A percentile compares a stretch with the other conserved stretches of the same genome.
phyloP scores from a whole-genome alignment of 1,139 yeast genomes.

The Hyphopichia wangnamkhiaoensis region DNA sequence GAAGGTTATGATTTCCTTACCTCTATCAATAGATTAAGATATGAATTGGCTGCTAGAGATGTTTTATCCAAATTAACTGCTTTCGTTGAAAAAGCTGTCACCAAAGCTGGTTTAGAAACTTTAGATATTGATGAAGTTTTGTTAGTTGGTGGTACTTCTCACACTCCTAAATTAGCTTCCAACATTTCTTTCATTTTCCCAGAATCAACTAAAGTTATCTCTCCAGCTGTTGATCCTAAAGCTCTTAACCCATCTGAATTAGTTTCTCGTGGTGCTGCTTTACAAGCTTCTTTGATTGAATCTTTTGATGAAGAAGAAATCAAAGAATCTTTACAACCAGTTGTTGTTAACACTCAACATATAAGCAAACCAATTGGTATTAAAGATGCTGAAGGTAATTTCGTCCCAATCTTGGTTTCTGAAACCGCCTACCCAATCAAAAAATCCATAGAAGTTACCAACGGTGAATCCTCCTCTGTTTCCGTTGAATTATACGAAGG shows the following conservation, averaged over 20 bases:
- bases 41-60: constrained; percentile 81
- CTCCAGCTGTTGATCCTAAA: constrained; percentile 77
- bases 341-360: constrained; percentile 88
- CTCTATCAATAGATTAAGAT: constrained; percentile 90
- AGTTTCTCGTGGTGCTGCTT: constrained; percentile 92
- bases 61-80: constrained; percentile 74
- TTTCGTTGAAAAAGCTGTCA: constrained; percentile 72
- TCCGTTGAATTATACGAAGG: constrained; percentile 82
- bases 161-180: constrained; percentile 86
- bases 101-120: constrained; percentile 81
- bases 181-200: constrained; percentile 77
- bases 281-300: constrained; percentile 89
- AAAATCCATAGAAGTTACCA: constrained; percentile 66
- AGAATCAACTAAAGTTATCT: constrained; percentile 69
- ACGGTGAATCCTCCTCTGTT: constrained; percentile 62
- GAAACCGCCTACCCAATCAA: constrained; percentile 94
- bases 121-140: constrained; percentile 89
- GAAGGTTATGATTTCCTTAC: constrained; percentile 94
- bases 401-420: constrained; percentile 71
- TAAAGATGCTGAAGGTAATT: constrained; percentile 69
- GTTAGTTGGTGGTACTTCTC: constrained; percentile 91
- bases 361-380: constrained; percentile 83
- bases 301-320: constrained; percentile 86
- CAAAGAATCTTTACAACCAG: constrained; percentile 80
- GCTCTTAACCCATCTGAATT: constrained; percentile 89